These are phyloP conservation scores for Penicillium cosmopolitanum DNA, from an alignment of 495 filamentous ascomycete species.

Conservation along the genomic window DNA sequence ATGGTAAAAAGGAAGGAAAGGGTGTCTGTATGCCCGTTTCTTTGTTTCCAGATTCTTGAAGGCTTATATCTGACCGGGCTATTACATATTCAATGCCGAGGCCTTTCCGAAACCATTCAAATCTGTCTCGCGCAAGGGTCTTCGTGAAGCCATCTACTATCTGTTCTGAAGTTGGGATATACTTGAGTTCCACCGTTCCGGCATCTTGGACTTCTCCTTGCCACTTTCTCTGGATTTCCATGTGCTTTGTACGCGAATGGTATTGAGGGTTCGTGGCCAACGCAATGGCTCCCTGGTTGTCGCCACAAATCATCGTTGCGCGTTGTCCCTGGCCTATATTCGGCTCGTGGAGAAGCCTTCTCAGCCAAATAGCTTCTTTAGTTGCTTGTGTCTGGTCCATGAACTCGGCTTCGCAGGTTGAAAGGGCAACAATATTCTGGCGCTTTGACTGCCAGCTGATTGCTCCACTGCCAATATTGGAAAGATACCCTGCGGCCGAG, in stretches of 20 bases:
- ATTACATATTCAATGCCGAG: constrained; percentile 13
- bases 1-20: no score
- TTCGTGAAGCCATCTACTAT: constrained; percentile 16
- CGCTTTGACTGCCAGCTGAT: no score
- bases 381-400: constrained; percentile 36
- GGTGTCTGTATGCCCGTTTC: no score
- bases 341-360: constrained; percentile 35
- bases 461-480: constrained; percentile 38
- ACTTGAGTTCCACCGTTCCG: constrained; percentile 12
- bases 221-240: constrained; percentile 27
- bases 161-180: not conserved
- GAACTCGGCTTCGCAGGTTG: no score
- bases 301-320: constrained; percentile 8
- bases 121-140: constrained; percentile 27
- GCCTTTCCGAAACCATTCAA: constrained; percentile 28
- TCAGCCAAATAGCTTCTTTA: constrained; percentile 46
- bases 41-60: no score
- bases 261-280: constrained; percentile 34
- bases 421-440: no score
- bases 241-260: constrained; percentile 16
- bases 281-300: constrained; percentile 38
- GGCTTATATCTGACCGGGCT: no score
- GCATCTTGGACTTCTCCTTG: constrained; percentile 28
- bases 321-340: constrained; percentile 9
- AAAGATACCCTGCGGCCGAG: constrained; percentile 41